phyloP scores from a whole-genome alignment of 352 stramenopile species.

The Aphanomyces stellatus region DNA sequence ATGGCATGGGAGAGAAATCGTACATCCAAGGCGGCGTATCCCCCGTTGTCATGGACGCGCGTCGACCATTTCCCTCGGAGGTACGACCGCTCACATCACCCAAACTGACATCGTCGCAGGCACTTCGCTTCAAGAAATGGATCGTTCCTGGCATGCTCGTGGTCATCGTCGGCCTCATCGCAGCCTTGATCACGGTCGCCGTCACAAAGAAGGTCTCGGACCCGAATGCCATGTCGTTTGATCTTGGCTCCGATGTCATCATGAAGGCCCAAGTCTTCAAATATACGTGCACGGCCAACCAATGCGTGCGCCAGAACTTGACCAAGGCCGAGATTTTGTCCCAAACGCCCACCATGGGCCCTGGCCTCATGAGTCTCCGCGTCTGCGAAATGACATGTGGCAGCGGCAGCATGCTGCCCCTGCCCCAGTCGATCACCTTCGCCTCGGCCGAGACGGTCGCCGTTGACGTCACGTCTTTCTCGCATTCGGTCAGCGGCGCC shows the following conservation, averaged over 20 bases:
- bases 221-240: too few species aligned
- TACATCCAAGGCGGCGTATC: too few species aligned
- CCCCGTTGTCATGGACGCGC: too few species aligned
- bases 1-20: too few species aligned
- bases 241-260: too few species aligned
- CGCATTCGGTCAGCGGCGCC: neutral
- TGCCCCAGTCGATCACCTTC: neutral
- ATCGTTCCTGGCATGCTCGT: too few species aligned
- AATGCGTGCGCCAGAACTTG: constrained; percentile 9
- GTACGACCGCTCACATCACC: too few species aligned
- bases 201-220: neutral
- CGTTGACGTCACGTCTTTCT: neutral
- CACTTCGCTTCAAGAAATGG: too few species aligned
- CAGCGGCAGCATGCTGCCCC: constrained; percentile 5
- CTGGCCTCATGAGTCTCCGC: constrained; percentile 4
- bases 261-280: neutral
- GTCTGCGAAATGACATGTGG: constrained; percentile 19
- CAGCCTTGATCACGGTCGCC: neutral
- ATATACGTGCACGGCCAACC: neutral
- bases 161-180: too few species aligned
- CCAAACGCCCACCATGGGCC: neutral
- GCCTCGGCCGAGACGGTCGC: neutral
- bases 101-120: too few species aligned
- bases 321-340: neutral
- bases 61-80: too few species aligned